Conservation (phyloP, 192 early-diverging fungal species). For the Entomortierella chlamydospora region DNA sequence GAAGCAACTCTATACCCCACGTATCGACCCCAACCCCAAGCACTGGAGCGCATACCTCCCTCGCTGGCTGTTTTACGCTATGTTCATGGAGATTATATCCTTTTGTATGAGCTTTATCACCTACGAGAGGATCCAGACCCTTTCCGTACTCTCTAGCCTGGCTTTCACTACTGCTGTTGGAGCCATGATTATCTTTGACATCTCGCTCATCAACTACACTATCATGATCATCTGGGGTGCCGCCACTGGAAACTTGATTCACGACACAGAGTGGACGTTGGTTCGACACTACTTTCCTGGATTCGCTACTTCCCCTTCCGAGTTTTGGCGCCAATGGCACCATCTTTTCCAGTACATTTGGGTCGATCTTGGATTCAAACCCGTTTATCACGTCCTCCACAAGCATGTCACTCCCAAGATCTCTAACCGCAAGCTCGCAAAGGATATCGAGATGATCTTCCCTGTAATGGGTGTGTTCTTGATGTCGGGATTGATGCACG, state of each 20-base stretch:
- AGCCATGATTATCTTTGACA: conserved; percentile 40
- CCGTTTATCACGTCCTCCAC: conserved; percentile 25
- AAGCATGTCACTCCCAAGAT: conserved; percentile 26
- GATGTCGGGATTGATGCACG: conserved; percentile 54
- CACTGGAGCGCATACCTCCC: conserved; percentile 51
- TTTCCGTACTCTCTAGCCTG: conserved; percentile 7
- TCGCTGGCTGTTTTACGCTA: conserved; percentile 40
- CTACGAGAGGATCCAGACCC: conserved; percentile 31
- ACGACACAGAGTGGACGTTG: conserved; percentile 47
- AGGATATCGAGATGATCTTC: conserved; percentile 17
- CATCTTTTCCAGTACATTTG: conserved; percentile 50
- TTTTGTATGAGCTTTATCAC: conserved; percentile 36
- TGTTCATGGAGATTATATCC: conserved; percentile 24
- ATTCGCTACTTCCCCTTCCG: conserved; percentile 41
- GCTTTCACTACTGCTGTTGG: conserved; percentile 10
- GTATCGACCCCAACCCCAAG: conserved; percentile 32
- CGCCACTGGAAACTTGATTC: conserved; percentile 33
- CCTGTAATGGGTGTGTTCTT: conserved; percentile 50
- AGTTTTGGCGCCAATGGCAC: conserved; percentile 52
- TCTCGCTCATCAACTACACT: conserved; percentile 39
- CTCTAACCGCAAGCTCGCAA: conserved; percentile 3
- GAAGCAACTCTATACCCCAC: conserved; percentile 29
- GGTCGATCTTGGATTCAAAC: conserved; percentile 46
- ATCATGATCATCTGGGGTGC: conserved; percentile 47
- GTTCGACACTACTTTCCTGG: conserved; percentile 49